These are phyloP conservation scores for sorghum (Sorghum bicolor) DNA, from an alignment of 176 grass and related monocot species.

Conservation along the genomic window DNA sequence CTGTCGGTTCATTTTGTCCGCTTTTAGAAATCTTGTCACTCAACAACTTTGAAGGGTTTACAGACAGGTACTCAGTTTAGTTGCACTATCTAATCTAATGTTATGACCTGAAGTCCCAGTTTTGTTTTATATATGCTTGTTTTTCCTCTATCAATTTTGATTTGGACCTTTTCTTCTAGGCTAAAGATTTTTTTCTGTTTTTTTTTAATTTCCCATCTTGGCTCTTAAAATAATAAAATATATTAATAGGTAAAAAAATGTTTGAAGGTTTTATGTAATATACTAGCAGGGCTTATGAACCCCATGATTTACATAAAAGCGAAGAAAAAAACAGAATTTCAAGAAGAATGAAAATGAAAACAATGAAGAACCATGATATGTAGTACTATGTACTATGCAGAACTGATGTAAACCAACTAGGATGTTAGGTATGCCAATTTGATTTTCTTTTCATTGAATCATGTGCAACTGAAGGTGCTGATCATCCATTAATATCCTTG, in stretches of 20 bases:
- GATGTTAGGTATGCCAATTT: neutral
- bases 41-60: conserved; percentile 78
- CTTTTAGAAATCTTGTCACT: conserved; percentile 71
- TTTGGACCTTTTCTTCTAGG: neutral
- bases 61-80: conserved; percentile 53
- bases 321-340: neutral
- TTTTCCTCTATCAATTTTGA: neutral
- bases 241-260: neutral
- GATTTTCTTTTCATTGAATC: conserved; percentile 6
- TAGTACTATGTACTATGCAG: neutral
- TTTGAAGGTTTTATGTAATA: neutral
- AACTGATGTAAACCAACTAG: neutral
- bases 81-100: neutral
- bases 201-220: conserved; percentile 2
- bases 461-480: neutral
- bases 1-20: conserved; percentile 72
- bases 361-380: neutral
- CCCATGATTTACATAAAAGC: neutral
- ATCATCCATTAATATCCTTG: neutral
- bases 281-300: neutral
- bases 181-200: neutral
- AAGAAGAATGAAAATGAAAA: neutral
- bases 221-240: neutral
- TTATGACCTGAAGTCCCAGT: neutral
- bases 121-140: neutral